These are phyloP conservation scores for Thermochaetoides thermophila DNA, from an alignment of 495 filamentous ascomycete species.

Conservation along the genomic window DNA sequence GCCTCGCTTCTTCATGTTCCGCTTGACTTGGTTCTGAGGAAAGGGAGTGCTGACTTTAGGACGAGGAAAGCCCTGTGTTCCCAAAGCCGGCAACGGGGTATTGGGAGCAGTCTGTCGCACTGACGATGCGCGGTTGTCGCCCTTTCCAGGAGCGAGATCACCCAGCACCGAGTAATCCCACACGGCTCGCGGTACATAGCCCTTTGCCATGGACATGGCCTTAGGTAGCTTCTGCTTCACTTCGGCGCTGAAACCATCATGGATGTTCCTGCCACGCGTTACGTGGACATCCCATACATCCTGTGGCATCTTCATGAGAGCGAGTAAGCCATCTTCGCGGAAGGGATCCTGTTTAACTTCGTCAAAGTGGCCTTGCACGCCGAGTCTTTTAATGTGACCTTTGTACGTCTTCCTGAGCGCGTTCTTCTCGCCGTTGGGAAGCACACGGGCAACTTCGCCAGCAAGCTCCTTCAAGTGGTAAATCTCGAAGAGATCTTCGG, in stretches of 20 bases:
- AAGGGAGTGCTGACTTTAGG: constrained; percentile 14
- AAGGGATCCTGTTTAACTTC: constrained; percentile 31
- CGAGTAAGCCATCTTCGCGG: constrained; percentile 22
- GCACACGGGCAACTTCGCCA: constrained; percentile 36
- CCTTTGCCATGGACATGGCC: constrained; percentile 35
- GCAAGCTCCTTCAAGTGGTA: constrained; percentile 35
- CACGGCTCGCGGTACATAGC: constrained; percentile 28
- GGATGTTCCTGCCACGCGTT: constrained; percentile 40
- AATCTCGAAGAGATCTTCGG: constrained; percentile 37
- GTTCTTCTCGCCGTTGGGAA: constrained; percentile 41
- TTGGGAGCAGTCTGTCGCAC: constrained; percentile 29
- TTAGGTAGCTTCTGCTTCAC: constrained; percentile 19
- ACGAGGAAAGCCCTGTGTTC: constrained; percentile 8
- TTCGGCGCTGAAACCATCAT: constrained; percentile 30
- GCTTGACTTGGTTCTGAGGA: constrained; percentile 20
- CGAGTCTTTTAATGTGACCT: constrained; percentile 40
- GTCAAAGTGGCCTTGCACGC: constrained; percentile 38
- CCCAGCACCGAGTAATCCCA: constrained; percentile 40
- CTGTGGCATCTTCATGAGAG: constrained; percentile 35
- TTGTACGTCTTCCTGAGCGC: constrained; percentile 45
- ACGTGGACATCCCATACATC: constrained; percentile 40
- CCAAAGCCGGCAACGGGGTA: constrained; percentile 22
- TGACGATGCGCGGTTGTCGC: constrained; percentile 20
- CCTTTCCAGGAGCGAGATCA: constrained; percentile 25
- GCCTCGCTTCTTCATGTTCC: constrained; percentile 34